A percentile compares a stretch with the other conserved stretches of the same genome.
Conservation (phyloP, 2,329 filamentous ascomycete genomes). For the Penicillium expansum region DNA sequence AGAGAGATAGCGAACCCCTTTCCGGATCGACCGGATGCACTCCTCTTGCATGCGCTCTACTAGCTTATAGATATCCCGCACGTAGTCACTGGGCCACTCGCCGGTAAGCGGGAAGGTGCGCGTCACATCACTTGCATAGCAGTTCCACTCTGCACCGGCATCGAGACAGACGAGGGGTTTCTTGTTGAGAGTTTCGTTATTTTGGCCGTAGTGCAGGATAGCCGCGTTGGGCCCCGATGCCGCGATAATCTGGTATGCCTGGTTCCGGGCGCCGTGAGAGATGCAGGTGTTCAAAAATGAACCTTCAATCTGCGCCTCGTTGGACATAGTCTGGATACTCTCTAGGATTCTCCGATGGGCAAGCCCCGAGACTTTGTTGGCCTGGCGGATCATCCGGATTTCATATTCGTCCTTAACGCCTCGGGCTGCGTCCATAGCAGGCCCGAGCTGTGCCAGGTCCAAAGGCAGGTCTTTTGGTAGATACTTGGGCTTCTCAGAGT, state of each 20-base stretch:
- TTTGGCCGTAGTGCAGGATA: slow-evolving; percentile 83
- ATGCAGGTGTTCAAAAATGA: slow-evolving; percentile 75
- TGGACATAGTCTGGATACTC: slow-evolving; percentile 61
- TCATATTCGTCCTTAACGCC: slow-evolving; percentile 74
- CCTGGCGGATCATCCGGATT: slow-evolving; percentile 68
- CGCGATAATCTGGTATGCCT: slow-evolving; percentile 85
- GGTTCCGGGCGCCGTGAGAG: slow-evolving; percentile 70
- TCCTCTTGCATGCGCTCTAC: slow-evolving; percentile 84
- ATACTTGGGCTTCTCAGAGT: slow-evolving; percentile 32
- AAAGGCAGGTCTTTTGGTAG: slow-evolving; percentile 21
- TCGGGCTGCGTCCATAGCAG: slow-evolving; percentile 65
- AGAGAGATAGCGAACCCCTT: slow-evolving; percentile 75
- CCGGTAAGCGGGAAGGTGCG: slow-evolving; percentile 80
- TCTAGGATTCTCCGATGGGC: slow-evolving; percentile 65
- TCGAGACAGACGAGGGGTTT: slow-evolving; percentile 82
- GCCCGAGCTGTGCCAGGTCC: slow-evolving; percentile 31
- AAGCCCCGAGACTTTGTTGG: slow-evolving; percentile 66
- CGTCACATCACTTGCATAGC: slow-evolving; percentile 73
- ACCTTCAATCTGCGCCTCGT: slow-evolving; percentile 81
- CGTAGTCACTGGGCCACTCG: slow-evolving; percentile 60
- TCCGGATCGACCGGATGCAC: slow-evolving; percentile 69
- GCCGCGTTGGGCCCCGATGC: slow-evolving; percentile 77
- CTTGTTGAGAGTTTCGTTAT: slow-evolving; percentile 65
- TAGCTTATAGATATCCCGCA: slow-evolving; percentile 72
- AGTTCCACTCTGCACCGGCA: slow-evolving; percentile 73